Conservation (phyloP, 1,284 basidiomycete species). For the Albatrellus sp. region DNA sequence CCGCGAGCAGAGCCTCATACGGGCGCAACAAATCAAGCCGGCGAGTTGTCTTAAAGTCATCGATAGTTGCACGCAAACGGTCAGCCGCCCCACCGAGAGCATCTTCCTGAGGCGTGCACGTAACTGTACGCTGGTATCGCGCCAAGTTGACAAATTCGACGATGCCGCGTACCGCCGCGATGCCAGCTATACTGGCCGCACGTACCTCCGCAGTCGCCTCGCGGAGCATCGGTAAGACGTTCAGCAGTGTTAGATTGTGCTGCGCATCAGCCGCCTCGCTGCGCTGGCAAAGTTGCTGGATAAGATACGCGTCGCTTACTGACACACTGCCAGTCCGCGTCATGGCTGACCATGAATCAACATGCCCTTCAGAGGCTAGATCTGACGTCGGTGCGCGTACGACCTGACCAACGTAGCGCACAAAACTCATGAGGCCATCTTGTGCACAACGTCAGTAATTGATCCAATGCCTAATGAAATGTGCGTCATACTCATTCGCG, state of each 20-base stretch:
- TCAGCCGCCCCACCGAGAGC: constrained; percentile 26
- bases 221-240: constrained; percentile 37
- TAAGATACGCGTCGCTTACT: constrained; percentile 24
- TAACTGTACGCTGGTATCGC: constrained; percentile 25
- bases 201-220: constrained; percentile 32
- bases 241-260: constrained; percentile 26
- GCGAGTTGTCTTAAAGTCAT: constrained; percentile 25
- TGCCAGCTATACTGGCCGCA: constrained; percentile 20
- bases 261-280: constrained; percentile 21
- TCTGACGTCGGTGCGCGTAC: no score
- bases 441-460: not conserved
- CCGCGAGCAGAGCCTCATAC: constrained; percentile 24
- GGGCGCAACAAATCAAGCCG: constrained; percentile 36
- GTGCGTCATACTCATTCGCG: constrained; percentile 27
- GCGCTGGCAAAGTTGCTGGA: constrained; percentile 24
- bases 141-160: constrained; percentile 33
- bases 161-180: constrained; percentile 22
- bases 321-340: not conserved
- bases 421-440: constrained; percentile 21
- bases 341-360: no score
- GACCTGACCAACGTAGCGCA: constrained; percentile 13
- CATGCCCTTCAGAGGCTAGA: not conserved
- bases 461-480: not conserved
- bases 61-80: constrained; percentile 24
- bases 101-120: constrained; percentile 14